Evolutionary conservation across 352 stramenopile species (phyloP), one percentile per base, ranked within the genome.

Genomic region (Pythium guiyangense): DNA sequence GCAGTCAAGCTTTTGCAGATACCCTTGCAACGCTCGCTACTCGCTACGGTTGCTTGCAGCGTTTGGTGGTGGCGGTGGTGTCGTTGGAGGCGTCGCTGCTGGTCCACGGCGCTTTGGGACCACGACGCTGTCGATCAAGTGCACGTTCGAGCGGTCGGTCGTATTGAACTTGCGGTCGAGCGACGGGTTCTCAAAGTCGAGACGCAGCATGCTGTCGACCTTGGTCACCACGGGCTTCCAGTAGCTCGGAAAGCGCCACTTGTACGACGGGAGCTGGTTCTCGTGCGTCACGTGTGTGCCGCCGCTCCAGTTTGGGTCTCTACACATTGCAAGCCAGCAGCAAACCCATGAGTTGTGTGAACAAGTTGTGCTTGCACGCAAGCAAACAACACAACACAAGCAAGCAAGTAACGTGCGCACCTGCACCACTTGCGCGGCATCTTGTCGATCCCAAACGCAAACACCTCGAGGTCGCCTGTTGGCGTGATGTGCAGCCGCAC

Each of bases 371-470:
- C 29, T 9, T 10, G 29, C 29, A 34, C 5, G 5, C 29, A 34
- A 6, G 29, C 29, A 34, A 34, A 2, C 44, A 70, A 51, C 49
- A 37, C 46, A 34, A 63, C 46, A 53, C 25, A 50, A 60, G 18
- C 46, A 46, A 34, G 4, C 4, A 50, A 45, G n/a, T 47, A 22
- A 49, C 10, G 18, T 14, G 60, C 69, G 59, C 60, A 92, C 80
- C 84, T 74, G 57, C 79, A 76, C 87, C 87, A 96, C 37, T 87
- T 86, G 39, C 70, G 78, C 17, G 85, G 87, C 80, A 96, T 93
- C 67, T 94, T 94, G 69, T 96, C 87, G n/a, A 96, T 80, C 26
- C 85, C 87, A 31, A 96, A 80, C 0, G 75, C 79, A 59, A 93
- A 92, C 25, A 93, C 60, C 57, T 95, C 79, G 17, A 95, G 68